Conservation (phyloP, 352 stramenopile genomes). For the Globisporangium megalacanthum region DNA sequence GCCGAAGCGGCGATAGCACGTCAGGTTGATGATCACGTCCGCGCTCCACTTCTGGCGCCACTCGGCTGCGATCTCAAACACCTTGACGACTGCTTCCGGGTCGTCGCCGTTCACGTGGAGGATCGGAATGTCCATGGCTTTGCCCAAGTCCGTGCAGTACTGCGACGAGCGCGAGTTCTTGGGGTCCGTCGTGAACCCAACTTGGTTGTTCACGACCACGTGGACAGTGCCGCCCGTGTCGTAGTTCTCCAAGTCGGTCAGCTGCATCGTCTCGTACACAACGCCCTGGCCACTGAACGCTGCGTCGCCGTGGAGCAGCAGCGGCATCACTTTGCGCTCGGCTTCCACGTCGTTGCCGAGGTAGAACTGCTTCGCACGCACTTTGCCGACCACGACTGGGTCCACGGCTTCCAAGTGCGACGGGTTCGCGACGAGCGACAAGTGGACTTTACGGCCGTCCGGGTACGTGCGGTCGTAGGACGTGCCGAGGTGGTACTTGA, state of each 20-base stretch:
- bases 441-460: conserved; percentile 69
- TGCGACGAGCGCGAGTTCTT: conserved; percentile 95
- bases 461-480: conserved; percentile 65
- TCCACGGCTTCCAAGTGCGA: conserved; percentile 99
- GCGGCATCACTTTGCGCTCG: conserved; percentile 94
- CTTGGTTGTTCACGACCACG: conserved; percentile 99
- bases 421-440: conserved; percentile 96
- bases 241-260: conserved; percentile 92
- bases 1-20: conserved; percentile 98
- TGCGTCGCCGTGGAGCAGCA: conserved; percentile 97
- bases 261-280: conserved; percentile 76
- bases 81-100: conserved; percentile 88
- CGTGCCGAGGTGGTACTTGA: conserved; percentile 85
- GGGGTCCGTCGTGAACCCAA: conserved; percentile 98
- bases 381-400: conserved; percentile 95
- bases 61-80: conserved; percentile 91
- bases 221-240: conserved; percentile 97
- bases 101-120: conserved; percentile 98
- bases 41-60: conserved; percentile 90
- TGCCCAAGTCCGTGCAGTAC: conserved; percentile 97
- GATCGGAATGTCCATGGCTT: conserved; percentile 93
- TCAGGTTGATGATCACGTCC: conserved; percentile 98
- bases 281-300: conserved; percentile 69
- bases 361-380: conserved; percentile 90
- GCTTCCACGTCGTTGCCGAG: conserved; percentile 90